These are phyloP conservation scores for Mortierella sp. DNA, from an alignment of 371 early-diverging fungal genomes.

Conservation along the genomic window DNA sequence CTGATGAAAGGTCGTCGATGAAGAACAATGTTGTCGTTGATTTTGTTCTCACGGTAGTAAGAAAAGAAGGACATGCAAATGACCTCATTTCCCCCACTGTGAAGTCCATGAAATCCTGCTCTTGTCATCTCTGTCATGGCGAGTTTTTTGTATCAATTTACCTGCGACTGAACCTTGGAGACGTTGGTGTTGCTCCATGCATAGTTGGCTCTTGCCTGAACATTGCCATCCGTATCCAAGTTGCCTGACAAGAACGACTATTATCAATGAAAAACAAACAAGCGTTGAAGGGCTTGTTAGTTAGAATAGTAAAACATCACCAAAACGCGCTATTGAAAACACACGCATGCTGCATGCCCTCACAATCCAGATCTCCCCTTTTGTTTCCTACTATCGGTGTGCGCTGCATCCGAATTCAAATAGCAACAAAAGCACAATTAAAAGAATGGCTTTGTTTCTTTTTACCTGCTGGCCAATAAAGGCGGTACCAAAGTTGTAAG, in stretches of 20 bases:
- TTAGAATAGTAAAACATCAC: background rate
- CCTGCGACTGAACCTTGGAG: conserved; percentile 90
- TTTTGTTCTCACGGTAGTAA: too few species aligned
- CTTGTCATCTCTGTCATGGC: too few species aligned
- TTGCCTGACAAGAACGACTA: conserved; percentile 89
- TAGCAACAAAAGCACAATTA: too few species aligned
- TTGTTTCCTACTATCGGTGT: too few species aligned
- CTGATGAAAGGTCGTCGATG: too few species aligned
- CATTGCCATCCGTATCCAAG: conserved; percentile 90
- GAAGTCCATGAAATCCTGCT: background rate
- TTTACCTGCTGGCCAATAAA: conserved; percentile 64
- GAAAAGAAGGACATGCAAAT: too few species aligned
- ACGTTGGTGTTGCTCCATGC: conserved; percentile 71
- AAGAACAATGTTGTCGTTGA: too few species aligned
- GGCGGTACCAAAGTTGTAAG: conserved; percentile 85
- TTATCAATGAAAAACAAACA: background rate
- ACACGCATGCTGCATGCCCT: background rate
- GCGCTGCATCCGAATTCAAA: background rate
- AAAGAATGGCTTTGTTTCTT: too few species aligned
- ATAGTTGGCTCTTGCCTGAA: conserved; percentile 82
- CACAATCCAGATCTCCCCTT: too few species aligned
- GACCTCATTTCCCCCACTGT: too few species aligned
- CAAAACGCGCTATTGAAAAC: background rate
- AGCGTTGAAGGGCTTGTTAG: too few species aligned
- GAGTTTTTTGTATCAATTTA: conserved; percentile 34